Base-by-base conservation (phyloP, 306 rosid genomes). In the Arachis hypogaea region DNA sequence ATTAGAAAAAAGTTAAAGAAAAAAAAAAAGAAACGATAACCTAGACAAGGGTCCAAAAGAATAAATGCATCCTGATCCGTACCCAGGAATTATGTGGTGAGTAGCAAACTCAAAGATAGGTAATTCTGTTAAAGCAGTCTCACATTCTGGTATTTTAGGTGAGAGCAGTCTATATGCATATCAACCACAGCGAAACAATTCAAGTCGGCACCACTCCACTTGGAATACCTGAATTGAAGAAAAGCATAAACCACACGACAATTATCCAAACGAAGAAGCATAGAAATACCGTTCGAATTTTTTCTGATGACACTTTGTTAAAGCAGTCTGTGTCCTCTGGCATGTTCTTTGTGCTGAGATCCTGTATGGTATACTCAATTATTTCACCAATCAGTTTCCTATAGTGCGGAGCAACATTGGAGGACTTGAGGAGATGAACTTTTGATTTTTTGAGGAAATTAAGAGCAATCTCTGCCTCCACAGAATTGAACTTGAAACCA, bases 171-270 rank as follows among this genome's bases (percentile, higher is more conserved):
- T 60, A 47, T 16, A 82, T 57, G 69, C 14, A 64, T 16, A 54
- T 38, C 38, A 68, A 59, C 64, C 65, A 65, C 60, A 7, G 38
- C 5, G 51, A 14, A 68, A 79, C 22, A 73, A 62, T 74, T 89
- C 82, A 92, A 55, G 97, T 89, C 45, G 97, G 96, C 55, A 30
- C 60, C 40, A 84, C 88, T 42, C 81, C 82, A 3, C 11, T 44
- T 62, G 42, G 61, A 33, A 4, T 12, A 59, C 75, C 87, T 65
- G 85, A 77, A 63, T 75, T 28, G 68, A 83, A 69, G 78, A 86
- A 64, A 80, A 84, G 59, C 28, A 54, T 40, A 14, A 63, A 71
- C 5, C 62, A 78, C 68, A 84, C 69, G 56, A 71, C 82, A 28
- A 85, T 36, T 45, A 92, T 69, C 91, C 84, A 86, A 68, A 86